A percentile compares a stretch with the other conserved stretches of the same genome.
These are phyloP conservation scores for Nakazawaea holstii DNA, from an alignment of 805 yeast species.

Conservation along the genomic window DNA sequence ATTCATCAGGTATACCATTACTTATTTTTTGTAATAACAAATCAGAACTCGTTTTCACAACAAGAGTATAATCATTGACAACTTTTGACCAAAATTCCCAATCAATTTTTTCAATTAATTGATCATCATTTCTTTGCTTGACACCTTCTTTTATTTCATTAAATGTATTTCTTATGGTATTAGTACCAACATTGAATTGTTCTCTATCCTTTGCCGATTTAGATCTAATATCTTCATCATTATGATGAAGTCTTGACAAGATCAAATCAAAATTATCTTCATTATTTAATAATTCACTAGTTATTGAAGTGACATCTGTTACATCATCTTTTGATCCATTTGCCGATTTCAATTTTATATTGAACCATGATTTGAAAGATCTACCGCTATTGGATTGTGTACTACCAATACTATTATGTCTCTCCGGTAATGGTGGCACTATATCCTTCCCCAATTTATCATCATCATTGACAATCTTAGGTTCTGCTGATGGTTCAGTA, in stretches of 20 bases:
- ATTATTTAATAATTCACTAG: constrained; percentile 1
- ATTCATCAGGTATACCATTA: constrained; percentile 76
- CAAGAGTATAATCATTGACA: constrained; percentile 67
- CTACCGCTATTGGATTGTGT: background rate
- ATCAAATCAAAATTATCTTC: constrained; percentile 51
- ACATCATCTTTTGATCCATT: constrained; percentile 2
- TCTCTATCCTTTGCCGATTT: constrained; percentile 31
- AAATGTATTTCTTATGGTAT: constrained; percentile 35
- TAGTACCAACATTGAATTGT: constrained; percentile 20
- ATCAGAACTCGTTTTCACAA: constrained; percentile 58
- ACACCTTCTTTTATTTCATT: constrained; percentile 45
- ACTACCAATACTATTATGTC: constrained; percentile 6
- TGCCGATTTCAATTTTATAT: constrained; percentile 6
- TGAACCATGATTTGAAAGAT: constrained; percentile 11
- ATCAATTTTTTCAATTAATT: constrained; percentile 36
- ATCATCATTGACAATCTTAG: constrained; percentile 5
- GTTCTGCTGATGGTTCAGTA: background rate
- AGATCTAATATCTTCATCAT: constrained; percentile 43
- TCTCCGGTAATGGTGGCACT: constrained; percentile 5
- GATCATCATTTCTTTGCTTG: constrained; percentile 30
- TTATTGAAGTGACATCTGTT: background rate
- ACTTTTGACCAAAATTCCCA: constrained; percentile 89
- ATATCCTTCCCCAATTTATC: constrained; percentile 9
- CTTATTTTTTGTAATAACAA: constrained; percentile 57
- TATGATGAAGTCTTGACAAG: constrained; percentile 52